Evolutionary conservation across 306 rosid genomes (phyloP).

Genomic region (Rosa rugosa): DNA sequence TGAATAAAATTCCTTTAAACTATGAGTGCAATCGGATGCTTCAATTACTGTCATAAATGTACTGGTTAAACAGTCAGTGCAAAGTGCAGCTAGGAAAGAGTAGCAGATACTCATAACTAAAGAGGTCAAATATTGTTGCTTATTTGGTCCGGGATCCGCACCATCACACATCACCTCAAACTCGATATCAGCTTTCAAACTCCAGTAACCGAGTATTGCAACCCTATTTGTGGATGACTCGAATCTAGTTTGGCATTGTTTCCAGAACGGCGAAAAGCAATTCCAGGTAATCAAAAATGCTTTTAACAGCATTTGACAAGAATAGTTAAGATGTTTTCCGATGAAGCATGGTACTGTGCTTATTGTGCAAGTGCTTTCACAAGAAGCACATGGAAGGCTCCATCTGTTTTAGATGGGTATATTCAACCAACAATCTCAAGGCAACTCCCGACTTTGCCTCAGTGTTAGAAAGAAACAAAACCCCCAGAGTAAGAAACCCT

Average conservation of each 20-base stretch:
- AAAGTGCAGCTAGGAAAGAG: neutral
- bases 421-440: neutral
- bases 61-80: neutral
- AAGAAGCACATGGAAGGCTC: neutral
- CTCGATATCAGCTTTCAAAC: neutral
- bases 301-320: neutral
- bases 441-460: neutral
- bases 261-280: too few species aligned
- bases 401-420: neutral
- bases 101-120: neutral
- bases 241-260: neutral
- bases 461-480: neutral
- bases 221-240: neutral
- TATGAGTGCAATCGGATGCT: conserved; percentile 3
- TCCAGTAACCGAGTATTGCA: neutral
- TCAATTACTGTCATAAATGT: neutral
- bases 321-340: neutral
- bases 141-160: neutral
- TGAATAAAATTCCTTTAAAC: neutral
- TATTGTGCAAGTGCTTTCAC: neutral
- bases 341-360: neutral
- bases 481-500: neutral
- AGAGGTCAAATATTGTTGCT: too few species aligned
- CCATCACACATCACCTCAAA: neutral
- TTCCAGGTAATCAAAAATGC: too few species aligned